phyloP scores from a whole-genome alignment of 1,284 basidiomycete genomes.

The Macrocystidia cucumis region DNA sequence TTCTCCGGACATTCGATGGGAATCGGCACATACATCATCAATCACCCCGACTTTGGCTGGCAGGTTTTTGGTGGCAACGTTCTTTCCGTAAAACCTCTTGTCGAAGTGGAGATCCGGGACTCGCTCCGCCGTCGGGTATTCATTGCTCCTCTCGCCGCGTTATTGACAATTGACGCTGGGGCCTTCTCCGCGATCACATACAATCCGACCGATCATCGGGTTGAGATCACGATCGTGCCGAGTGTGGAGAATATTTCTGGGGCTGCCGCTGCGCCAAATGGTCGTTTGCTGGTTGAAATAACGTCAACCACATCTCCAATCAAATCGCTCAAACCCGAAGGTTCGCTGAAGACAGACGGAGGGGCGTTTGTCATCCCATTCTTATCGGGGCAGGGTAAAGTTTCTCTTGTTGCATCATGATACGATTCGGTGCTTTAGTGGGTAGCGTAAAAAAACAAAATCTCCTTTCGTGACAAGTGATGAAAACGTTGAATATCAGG shows the following conservation, averaged over 20 bases:
- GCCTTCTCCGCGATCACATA: conserved; percentile 41
- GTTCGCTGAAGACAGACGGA: conserved; percentile 29
- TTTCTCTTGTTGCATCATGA: conserved; percentile 21
- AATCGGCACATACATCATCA: conserved; percentile 42
- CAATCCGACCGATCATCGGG: conserved; percentile 27
- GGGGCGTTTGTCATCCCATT: conserved; percentile 44
- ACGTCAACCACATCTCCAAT: conserved; percentile 33
- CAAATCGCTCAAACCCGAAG: conserved; percentile 30
- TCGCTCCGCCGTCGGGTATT: conserved; percentile 43
- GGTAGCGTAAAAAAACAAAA: too few relatives aligned
- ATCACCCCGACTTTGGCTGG: conserved; percentile 56
- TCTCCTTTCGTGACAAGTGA: too few relatives aligned
- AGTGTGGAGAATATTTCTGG: conserved; percentile 26
- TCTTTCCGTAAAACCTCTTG: conserved; percentile 28
- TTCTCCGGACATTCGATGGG: conserved; percentile 51
- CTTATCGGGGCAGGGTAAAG: conserved; percentile 25
- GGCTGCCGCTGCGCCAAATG: conserved; percentile 40
- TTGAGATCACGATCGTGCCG: conserved; percentile 33
- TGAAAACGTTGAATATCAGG: too few relatives aligned
- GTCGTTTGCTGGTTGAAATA: conserved; percentile 38
- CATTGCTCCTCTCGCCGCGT: conserved; percentile 39
- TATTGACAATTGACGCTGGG: conserved; percentile 45
- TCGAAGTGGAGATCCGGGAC: conserved; percentile 39
- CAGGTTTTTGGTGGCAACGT: conserved; percentile 52
- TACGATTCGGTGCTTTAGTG: background rate